Conservation (phyloP, 495 filamentous ascomycete species). For the Mycothermus thermophilus region DNA sequence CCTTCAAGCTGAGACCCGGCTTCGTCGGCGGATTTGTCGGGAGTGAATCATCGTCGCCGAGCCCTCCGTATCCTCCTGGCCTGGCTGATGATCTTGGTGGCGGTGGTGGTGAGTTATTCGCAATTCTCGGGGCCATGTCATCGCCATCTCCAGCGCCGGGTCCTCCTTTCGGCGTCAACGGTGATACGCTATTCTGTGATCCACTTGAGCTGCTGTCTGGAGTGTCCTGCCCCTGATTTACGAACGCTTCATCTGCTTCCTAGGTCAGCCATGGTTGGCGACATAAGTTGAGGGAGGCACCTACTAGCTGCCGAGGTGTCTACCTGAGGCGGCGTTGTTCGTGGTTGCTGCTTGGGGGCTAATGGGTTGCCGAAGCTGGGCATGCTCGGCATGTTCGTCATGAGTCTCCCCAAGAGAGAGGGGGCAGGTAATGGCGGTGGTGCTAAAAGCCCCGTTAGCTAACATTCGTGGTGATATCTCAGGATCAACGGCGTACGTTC, state of each 20-base stretch:
- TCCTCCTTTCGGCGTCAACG: constrained; percentile 34
- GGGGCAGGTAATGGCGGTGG: constrained; percentile 17
- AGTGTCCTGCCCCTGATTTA: constrained; percentile 43
- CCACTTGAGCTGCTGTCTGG: constrained; percentile 46
- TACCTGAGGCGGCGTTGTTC: constrained; percentile 35
- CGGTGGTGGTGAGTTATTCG: constrained; percentile 18
- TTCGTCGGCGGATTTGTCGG: constrained; percentile 24
- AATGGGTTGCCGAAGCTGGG: constrained; percentile 12
- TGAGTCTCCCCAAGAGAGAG: constrained; percentile 28
- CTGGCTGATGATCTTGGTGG: constrained; percentile 18
- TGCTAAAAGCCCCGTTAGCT: constrained; percentile 13
- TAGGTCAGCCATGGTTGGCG: constrained; percentile 15
- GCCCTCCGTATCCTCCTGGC: constrained; percentile 28
- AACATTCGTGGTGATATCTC: too few relatives aligned
- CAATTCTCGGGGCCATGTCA: constrained; percentile 25
- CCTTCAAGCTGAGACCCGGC: constrained; percentile 36
- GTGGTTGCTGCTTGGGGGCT: constrained; percentile 18
- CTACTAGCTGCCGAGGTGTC: constrained; percentile 46
- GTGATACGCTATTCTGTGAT: constrained; percentile 41
- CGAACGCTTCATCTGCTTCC: constrained; percentile 46
- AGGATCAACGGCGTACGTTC: constrained; percentile 21
- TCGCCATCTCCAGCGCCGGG: constrained; percentile 22
- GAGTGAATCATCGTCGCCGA: constrained; percentile 33
- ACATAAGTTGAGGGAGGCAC: constrained; percentile 10
- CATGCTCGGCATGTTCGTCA: too few relatives aligned